A percentile compares a stretch with the other conserved stretches of the same genome.
These are phyloP conservation scores for Setaria italica DNA, from an alignment of 202 grass and related monocot species.

Conservation along the genomic window DNA sequence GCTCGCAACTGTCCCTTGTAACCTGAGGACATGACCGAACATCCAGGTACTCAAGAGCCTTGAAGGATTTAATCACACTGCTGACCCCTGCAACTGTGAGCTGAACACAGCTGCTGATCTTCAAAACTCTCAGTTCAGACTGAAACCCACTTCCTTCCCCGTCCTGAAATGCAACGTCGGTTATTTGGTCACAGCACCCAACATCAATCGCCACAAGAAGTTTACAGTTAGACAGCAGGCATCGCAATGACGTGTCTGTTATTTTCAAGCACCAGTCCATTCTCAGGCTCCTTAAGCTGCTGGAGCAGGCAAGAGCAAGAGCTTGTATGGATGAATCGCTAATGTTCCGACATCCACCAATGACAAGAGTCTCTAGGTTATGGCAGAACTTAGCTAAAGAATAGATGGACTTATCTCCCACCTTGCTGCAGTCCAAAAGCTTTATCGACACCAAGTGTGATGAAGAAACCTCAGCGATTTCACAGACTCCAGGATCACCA, in stretches of 20 bases:
- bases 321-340: conserved; percentile 66
- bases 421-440: conserved; percentile 75
- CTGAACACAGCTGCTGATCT: conserved; percentile 54
- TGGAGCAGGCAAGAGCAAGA: conserved; percentile 59
- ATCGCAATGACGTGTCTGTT: conserved; percentile 66
- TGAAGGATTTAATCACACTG: conserved; percentile 66
- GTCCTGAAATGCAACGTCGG: conserved; percentile 64
- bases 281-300: conserved; percentile 66
- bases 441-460: conserved; percentile 71
- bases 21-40: conserved; percentile 73
- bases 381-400: conserved; percentile 70
- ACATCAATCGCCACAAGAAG: conserved; percentile 81
- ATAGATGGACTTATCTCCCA: conserved; percentile 69
- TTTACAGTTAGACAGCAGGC: conserved; percentile 70
- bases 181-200: conserved; percentile 77
- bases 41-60: conserved; percentile 72
- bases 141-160: conserved; percentile 42
- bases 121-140: conserved; percentile 67
- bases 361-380: conserved; percentile 75
- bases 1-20: conserved; percentile 61
- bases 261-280: conserved; percentile 86
- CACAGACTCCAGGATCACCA: conserved; percentile 70
- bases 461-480: conserved; percentile 65
- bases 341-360: conserved; percentile 75
- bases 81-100: conserved; percentile 66